Base-by-base conservation (phyloP, 306 rosid genomes). In the Corylus heterophylla region DNA sequence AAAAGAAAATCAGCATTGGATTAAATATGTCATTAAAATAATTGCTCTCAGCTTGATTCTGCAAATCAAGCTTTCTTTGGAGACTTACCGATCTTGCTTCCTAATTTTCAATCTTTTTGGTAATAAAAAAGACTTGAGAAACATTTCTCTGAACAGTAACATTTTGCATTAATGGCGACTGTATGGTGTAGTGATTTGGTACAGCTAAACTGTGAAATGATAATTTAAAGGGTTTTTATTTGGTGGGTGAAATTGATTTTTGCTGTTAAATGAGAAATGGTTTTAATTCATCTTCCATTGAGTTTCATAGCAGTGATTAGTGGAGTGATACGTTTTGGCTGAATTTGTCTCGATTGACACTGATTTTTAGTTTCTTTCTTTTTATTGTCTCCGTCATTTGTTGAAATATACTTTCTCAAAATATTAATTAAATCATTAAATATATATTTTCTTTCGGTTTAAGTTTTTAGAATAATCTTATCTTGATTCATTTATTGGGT, bases 61-160 rank as follows among this genome's bases (percentile, higher is more conserved):
- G 71, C 50, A 67, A 63, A 67, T 17, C 71, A 67, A 18, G 50
- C 50, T 67, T 67, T 37, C 7, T 31, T 5, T 64, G 9, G 71
- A 37, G 25, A 5, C 47, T 27, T 45, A 61, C 70, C 13, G 83
- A 79, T 82, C 59, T 54, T 20, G 58, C 69, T 74, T 39, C 68
- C 10, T 42, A 54, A 4, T 55, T 39, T 39, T 74, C 4, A 55
- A 8, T n/a, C 16, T 13, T 29, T 8, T 5, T 73, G 14, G 5
- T 42, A 14, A 37, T 37, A 51, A 27, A 17, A 4, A 18, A 50
- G 27, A 31, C 62, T 72, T 85, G 25, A 67, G 72, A 63, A 54
- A 20, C 8, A 22, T 22, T 22, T 22, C 25, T 3, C 17, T 11
- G 58, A 54, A 54, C 58, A 17, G 7, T 54, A 5, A n/a, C 62